Evolutionary conservation across 768 basidiomycete genomes (phyloP).

Genomic region (Phylloporus sp.): DNA sequence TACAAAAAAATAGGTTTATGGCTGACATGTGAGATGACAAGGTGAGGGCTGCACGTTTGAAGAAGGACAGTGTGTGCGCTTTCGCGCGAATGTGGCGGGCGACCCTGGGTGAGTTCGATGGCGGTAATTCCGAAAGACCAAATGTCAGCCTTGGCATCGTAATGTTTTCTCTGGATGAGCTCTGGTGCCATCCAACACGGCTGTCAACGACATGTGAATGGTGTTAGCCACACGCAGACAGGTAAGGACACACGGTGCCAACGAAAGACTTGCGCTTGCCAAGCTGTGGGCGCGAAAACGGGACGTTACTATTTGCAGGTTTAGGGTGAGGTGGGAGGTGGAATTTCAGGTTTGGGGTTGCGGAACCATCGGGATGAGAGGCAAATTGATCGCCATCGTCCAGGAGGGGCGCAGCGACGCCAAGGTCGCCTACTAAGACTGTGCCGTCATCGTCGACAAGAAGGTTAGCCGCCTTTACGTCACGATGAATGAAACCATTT

Average conservation of each 20-base stretch:
- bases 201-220: constrained; percentile 28
- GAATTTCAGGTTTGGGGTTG: constrained; percentile 34
- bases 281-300: constrained; percentile 38
- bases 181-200: constrained; percentile 99
- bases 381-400: constrained; percentile 53
- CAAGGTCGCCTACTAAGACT: constrained; percentile 87
- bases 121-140: constrained; percentile 98
- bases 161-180: constrained; percentile 76
- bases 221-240: neutral
- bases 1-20: constrained; percentile 22
- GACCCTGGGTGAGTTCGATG: constrained; percentile 81
- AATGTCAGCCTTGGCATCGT: constrained; percentile 86
- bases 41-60: constrained; percentile 53
- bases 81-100: constrained; percentile 78
- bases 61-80: constrained; percentile 68
- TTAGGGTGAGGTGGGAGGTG: constrained; percentile 23
- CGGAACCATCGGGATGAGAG: constrained; percentile 5
- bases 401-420: constrained; percentile 80
- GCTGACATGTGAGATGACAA: constrained; percentile 1
- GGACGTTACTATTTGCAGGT: neutral
- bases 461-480: constrained; percentile 91
- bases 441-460: constrained; percentile 89
- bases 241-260: constrained; percentile 59
- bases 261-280: constrained; percentile 91
- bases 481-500: constrained; percentile 90